Evolutionary conservation across 768 basidiomycete species (phyloP).

Genomic region (Lactarius deliciosus): DNA sequence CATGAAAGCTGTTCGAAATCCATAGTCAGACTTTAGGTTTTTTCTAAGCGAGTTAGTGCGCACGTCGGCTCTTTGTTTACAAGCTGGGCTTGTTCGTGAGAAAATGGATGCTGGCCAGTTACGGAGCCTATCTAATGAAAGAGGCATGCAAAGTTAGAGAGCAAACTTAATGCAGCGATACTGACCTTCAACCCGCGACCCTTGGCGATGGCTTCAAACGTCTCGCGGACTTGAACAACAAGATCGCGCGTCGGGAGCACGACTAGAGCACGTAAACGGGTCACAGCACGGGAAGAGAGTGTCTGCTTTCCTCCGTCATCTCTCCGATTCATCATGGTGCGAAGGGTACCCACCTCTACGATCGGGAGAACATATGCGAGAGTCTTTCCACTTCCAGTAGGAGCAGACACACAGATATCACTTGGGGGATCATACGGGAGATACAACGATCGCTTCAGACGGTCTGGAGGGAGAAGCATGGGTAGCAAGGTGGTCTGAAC

Average conservation of each 20-base stretch:
- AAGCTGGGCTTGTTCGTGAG: constrained; percentile 84
- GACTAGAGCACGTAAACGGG: constrained; percentile 81
- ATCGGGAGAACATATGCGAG: constrained; percentile 95
- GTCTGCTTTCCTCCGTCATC: constrained; percentile 44
- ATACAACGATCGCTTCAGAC: constrained; percentile 51
- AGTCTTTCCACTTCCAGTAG: constrained; percentile 97
- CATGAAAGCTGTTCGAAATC: constrained; percentile 52
- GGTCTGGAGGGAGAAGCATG: constrained; percentile 58
- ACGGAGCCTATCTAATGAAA: constrained; percentile 62
- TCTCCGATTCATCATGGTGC: not conserved
- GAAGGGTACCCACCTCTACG: constrained; percentile 59
- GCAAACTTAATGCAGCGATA: not conserved
- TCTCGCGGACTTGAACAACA: constrained; percentile 89
- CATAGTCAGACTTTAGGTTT: not conserved
- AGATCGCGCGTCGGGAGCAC: constrained; percentile 94
- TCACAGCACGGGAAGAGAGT: constrained; percentile 71
- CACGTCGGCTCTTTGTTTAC: constrained; percentile 60
- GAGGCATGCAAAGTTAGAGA: not conserved
- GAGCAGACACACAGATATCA: constrained; percentile 93
- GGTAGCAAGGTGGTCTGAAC: constrained; percentile 91
- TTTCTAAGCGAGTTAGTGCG: constrained; percentile 28
- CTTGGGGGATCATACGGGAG: constrained; percentile 61
- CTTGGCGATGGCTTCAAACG: constrained; percentile 79
- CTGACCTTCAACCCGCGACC: constrained; percentile 84
- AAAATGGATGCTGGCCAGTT: constrained; percentile 92